phyloP scores from a whole-genome alignment of 2,329 filamentous ascomycete species.

The Ophiostoma piceae region DNA sequence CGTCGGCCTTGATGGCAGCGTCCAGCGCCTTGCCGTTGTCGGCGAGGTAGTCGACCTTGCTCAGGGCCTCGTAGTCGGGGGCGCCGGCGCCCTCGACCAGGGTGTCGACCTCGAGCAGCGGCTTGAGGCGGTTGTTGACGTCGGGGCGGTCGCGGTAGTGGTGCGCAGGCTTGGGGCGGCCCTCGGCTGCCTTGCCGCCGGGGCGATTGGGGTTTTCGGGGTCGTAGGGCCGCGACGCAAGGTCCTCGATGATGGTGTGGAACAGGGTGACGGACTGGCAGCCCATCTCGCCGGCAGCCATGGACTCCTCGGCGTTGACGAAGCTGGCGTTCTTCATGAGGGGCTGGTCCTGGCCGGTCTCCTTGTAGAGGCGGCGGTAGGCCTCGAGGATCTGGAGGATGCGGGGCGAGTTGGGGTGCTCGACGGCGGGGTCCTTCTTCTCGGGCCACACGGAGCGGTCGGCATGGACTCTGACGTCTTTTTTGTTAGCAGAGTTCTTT shows the following conservation, averaged over 20 bases:
- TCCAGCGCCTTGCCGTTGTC: conserved; percentile 41
- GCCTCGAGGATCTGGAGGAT: conserved; percentile 46
- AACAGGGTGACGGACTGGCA: conserved; percentile 45
- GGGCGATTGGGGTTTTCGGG: conserved; percentile 36
- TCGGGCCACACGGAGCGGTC: conserved; percentile 43
- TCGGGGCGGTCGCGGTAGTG: conserved; percentile 35
- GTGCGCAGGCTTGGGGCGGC: conserved; percentile 39
- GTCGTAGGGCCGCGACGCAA: conserved; percentile 32
- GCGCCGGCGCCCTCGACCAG: conserved; percentile 34
- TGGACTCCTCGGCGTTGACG: conserved; percentile 40
- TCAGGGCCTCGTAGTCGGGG: conserved; percentile 24
- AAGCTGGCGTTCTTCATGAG: conserved; percentile 45
- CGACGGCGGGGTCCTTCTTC: conserved; percentile 41
- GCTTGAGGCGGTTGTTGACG: conserved; percentile 35
- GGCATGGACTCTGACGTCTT: conserved; percentile 41
- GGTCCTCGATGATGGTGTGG: conserved; percentile 37
- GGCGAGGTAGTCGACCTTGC: conserved; percentile 43
- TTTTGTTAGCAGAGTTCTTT: neutral
- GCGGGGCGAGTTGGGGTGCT: conserved; percentile 45
- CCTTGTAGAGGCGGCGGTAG: conserved; percentile 42
- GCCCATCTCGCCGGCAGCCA: conserved; percentile 44
- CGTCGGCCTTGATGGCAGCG: conserved; percentile 39
- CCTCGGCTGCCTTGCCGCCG: conserved; percentile 29
- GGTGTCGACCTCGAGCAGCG: conserved; percentile 38
- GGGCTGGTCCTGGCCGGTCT: conserved; percentile 46